phyloP scores from a whole-genome alignment of 2,329 filamentous ascomycete species.

The Aspergillus sp. region DNA sequence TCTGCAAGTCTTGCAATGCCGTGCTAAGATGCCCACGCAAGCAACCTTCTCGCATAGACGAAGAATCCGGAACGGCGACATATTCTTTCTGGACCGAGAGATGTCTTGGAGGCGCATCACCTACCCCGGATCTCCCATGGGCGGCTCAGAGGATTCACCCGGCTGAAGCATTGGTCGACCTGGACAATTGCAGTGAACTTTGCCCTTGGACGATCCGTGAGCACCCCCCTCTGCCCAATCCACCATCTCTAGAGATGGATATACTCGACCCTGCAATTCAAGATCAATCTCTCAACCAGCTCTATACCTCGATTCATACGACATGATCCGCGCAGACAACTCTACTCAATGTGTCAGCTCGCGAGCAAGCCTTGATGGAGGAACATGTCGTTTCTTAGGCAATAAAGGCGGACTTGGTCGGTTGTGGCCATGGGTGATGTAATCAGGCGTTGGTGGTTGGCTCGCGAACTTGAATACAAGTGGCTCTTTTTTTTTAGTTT shows the following conservation, averaged over 20 bases:
- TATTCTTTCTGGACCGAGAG: constrained; percentile 44
- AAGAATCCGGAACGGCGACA: constrained; percentile 31
- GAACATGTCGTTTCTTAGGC: neutral
- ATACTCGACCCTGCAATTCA: constrained; percentile 39
- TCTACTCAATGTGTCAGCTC: too few species aligned
- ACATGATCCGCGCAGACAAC: constrained; percentile 24
- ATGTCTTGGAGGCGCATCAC: constrained; percentile 35
- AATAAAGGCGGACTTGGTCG: too few species aligned
- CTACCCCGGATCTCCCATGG: constrained; percentile 38
- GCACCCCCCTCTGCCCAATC: constrained; percentile 38
- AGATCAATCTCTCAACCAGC: constrained; percentile 37
- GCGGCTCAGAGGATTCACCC: constrained; percentile 44
- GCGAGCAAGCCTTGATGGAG: too few species aligned
- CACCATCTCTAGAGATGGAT: constrained; percentile 39
- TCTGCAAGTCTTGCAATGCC: constrained; percentile 42
- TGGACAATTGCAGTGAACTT: constrained; percentile 44
- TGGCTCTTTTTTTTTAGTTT: too few species aligned
- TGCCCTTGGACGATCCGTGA: constrained; percentile 47
- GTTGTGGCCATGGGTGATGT: neutral
- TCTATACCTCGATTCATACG: constrained; percentile 43
- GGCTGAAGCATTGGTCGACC: constrained; percentile 37
- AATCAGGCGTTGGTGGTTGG: too few species aligned
- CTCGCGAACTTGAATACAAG: too few species aligned
- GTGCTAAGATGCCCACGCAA: constrained; percentile 41
- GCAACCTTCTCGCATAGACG: constrained; percentile 33